Evolutionary conservation across 768 basidiomycete genomes (phyloP), one percentile per base, ranked within the genome.

Genomic region (Cyclocybe aegerita): DNA sequence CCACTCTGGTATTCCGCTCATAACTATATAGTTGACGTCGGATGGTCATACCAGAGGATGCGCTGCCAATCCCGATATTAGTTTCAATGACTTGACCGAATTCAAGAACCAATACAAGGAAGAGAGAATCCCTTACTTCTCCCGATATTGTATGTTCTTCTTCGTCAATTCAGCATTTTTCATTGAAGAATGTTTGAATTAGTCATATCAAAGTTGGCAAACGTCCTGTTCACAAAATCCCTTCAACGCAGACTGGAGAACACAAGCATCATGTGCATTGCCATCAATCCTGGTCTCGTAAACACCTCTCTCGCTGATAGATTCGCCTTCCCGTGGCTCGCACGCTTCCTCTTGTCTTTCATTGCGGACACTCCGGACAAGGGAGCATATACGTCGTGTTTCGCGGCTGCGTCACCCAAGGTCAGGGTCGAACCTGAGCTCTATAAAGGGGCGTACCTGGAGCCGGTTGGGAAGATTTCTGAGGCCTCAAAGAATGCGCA

Each of bases 231-330:
- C 43, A 42, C 51, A 14, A 51, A 50, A 17, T 41, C 50, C 15
- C 58, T 61, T 9, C 58, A 59, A 35, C 48, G 54, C 30, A 50
- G 37, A 15, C 40, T 57, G 1, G 46, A 39, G 35, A 64, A 60
- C 6, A 60, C 65, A 1, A 61, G 60, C 23, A 70, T 75, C 43
- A 68, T 68, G 9, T 66, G 57, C 36, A 57, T 75, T n/a, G 51
- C 71, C 8, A 32, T 76, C 2, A 66, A 77, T 56, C 78, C 79
- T 0, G 77, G 79, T 8, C 45, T 52, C 4, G 70, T 77, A 7
- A 59, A 67, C 39, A 75, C 78, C 9, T 52, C 55, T 15, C 58
- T 54, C 32, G 53, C 53, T 1, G 40, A 54, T 46, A 39, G 43
- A n/a, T 51, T 55, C 29, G 39, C 56, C 2, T 52, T 61, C 16